Evolutionary conservation across 1,284 basidiomycete species (phyloP), one percentile per base, ranked within the genome.

Genomic region (Pulveroboletus sp.): DNA sequence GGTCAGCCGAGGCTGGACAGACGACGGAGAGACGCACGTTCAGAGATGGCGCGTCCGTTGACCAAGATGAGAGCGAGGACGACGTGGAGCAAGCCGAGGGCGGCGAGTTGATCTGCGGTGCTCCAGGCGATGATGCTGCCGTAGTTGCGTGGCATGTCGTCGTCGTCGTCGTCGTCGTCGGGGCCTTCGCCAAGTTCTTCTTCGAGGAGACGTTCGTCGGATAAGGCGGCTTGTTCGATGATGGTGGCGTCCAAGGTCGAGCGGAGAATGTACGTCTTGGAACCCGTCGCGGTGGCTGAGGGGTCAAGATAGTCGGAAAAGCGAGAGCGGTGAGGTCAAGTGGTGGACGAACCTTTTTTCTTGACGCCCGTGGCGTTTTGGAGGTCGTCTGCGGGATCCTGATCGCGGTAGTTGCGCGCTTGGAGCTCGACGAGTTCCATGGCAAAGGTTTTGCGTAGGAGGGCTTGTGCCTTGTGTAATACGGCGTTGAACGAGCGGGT

Each of bases 361-460:
- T 82, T 87, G n/a, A 82, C 69, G 1, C 81, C 82, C 2, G 81
- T 81, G 11, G 79, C 77, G 38, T 74, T 76, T 36, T 78, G 76
- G 1, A 79, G 72, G 25, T 80, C 80, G 9, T 81, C 81, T 28
- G 74, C 70, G 29, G 72, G 71, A 28, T 79, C 77, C 44, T 77
- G 74, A 18, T 82, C 81, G 9, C 82, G 71, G 44, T 80, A 82
- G 1, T 82, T 81, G 35, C 85, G 82, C 0, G 84, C 78, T 44
- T 81, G 81, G n/a, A 91, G 78, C 67, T 91, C 88, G n/a, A 85
- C 82, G 11, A 92, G 77, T 62, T 91, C 86, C 82, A 91, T 83
- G 5, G 85, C 88, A 64, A 91, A 89, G 0, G 81, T 83, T 26
- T 77, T 77, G 26, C 74, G 74, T 14, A 92, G 74, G 17, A 81